Conservation (phyloP, 2,329 filamentous ascomycete species). For the Sclerotinia minor region DNA sequence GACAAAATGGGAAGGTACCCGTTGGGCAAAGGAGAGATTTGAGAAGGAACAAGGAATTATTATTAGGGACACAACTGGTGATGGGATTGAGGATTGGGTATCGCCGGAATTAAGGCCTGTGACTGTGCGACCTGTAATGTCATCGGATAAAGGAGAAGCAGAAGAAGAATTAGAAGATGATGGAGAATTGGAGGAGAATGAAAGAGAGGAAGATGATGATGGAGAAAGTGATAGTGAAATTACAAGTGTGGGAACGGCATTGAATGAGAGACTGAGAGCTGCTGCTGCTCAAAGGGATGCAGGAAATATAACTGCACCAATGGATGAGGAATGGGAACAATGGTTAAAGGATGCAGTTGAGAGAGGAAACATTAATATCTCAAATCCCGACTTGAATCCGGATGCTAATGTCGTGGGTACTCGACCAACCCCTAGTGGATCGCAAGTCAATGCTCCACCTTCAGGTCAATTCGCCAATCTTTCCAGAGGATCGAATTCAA, state of each 20-base stretch:
- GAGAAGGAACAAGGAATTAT: conserved; percentile 71
- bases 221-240: conserved; percentile 57
- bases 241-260: conserved; percentile 59
- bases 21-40: conserved; percentile 79
- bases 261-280: conserved; percentile 65
- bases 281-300: conserved; percentile 63
- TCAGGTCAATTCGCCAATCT: not conserved
- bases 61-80: conserved; percentile 70
- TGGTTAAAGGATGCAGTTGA: conserved; percentile 72
- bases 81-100: conserved; percentile 65
- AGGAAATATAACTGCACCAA: conserved; percentile 56
- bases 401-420: conserved; percentile 41
- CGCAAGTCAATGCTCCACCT: not conserved
- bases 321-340: conserved; percentile 74
- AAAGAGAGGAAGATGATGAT: conserved; percentile 43
- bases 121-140: conserved; percentile 27
- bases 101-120: conserved; percentile 46
- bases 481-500: not conserved
- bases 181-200: conserved; percentile 39
- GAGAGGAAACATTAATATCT: conserved; percentile 55
- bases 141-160: conserved; percentile 28
- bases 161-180: conserved; percentile 44
- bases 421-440: conserved; percentile 40
- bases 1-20: conserved; percentile 81
- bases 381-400: conserved; percentile 42